These are phyloP conservation scores for Boletus pseudo-olivaceus DNA, from an alignment of 768 basidiomycete genomes.

Conservation along the genomic window DNA sequence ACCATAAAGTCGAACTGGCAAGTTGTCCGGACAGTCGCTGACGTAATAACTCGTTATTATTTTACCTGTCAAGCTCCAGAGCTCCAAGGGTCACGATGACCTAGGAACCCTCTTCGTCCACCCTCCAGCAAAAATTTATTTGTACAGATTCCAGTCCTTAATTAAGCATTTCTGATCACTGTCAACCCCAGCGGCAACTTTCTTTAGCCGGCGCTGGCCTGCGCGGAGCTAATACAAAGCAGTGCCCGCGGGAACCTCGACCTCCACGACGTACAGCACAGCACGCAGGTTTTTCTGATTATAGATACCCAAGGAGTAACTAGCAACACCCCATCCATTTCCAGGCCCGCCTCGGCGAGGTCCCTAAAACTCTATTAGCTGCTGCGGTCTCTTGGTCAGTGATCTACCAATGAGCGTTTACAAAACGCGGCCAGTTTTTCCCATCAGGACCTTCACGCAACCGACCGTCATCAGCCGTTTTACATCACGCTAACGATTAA, in stretches of 20 bases:
- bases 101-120: neutral
- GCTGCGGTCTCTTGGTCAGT: slow-evolving; percentile 15
- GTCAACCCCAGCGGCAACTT: neutral
- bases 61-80: no score
- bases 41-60: slow-evolving; percentile 15
- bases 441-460: slow-evolving; percentile 25
- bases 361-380: slow-evolving; percentile 33
- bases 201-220: neutral
- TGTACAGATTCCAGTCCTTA: neutral
- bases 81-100: neutral
- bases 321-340: slow-evolving; percentile 1
- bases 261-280: neutral
- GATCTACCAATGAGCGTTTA: slow-evolving; percentile 23
- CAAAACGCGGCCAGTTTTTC: slow-evolving; percentile 18
- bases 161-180: neutral
- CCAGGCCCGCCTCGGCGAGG: slow-evolving; percentile 11
- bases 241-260: neutral
- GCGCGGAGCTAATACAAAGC: neutral
- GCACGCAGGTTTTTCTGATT: neutral
- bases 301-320: neutral
- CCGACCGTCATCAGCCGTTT: slow-evolving; percentile 32
- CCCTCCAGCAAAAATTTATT: slow-evolving; percentile 1
- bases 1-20: slow-evolving; percentile 19
- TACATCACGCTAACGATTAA: slow-evolving; percentile 33
- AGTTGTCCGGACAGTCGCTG: slow-evolving; percentile 8